Evolutionary conservation across 768 basidiomycete species (phyloP), one percentile per base, ranked within the genome.

Genomic region (Kondoa malvinella): DNA sequence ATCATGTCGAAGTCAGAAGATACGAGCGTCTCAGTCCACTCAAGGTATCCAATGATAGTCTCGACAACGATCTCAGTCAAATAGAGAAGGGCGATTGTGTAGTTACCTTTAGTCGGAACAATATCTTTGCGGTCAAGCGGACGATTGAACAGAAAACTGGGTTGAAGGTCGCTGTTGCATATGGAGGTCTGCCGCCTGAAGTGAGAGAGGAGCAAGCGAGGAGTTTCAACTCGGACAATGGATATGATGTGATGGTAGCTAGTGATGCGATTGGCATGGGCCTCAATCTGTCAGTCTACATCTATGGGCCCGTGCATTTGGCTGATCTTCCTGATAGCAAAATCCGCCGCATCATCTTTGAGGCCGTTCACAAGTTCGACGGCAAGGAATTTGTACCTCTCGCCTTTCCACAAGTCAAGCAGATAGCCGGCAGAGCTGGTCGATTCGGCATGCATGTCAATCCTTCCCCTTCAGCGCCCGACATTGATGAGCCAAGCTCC

Each of bases 251-350:
- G 1, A 81, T 99, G 56, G 84, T 97, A 21, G 94, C 89, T 1
- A 92, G 88, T 72, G 95, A 99, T 74, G 91, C 92, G 0, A 86
- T 96, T 62, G 92, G 95, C 1, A 92, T 99, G 91, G 95, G 95
- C 0, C 81, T 99, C 26, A 97, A 99, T 75, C 78, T 99, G 95
- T 96, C 76, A 57, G 87, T 79, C 25, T 30, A 32, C 40, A 25
- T 64, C 32, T 59, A 25, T 65, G 29, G 29, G 2, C 30, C 56
- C 29, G 34, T 33, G n/a, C n/a, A n/a, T 27, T 33, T 21, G 27
- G 21, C 34, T 68, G 34, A 16, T 31, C 59, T 56, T 68, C 32
- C 26, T 30, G 15, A 2, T 73, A 97, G 92, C 34, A 92, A 90
- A 81, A 96, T 97, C 78, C 86, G 86, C 68, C 86, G 91, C 16